phyloP scores from a whole-genome alignment of 306 rosid species.

The Acacia confusa region DNA sequence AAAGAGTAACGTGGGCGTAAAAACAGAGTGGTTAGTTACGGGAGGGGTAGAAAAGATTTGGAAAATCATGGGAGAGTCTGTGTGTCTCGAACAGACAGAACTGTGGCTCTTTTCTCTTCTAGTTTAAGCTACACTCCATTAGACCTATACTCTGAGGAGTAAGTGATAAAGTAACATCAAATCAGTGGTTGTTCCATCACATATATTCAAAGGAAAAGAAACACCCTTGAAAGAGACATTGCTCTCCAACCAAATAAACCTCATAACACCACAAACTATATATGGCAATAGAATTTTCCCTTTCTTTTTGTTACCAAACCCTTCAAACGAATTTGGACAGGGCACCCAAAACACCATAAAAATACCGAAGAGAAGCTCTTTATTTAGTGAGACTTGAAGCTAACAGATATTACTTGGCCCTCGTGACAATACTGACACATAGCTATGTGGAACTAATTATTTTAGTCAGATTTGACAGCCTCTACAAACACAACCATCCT shows the following conservation, averaged over 20 bases:
- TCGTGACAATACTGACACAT: not conserved
- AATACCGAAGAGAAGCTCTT: not conserved
- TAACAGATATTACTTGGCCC: constrained; percentile 14
- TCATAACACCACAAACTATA: not conserved
- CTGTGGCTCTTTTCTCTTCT: too few relatives aligned
- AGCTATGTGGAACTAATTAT: constrained; percentile 5
- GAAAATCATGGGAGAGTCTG: too few relatives aligned
- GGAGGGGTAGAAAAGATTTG: too few relatives aligned
- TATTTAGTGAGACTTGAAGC: constrained; percentile 11
- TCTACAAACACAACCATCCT: not conserved
- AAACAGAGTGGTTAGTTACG: too few relatives aligned
- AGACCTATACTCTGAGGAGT: too few relatives aligned
- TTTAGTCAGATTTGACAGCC: not conserved
- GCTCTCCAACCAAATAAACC: not conserved
- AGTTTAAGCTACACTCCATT: too few relatives aligned
- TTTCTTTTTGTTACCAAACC: not conserved
- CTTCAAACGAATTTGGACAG: not conserved
- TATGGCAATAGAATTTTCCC: not conserved
- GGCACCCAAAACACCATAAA: not conserved
- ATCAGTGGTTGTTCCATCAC: too few relatives aligned
- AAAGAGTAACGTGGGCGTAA: too few relatives aligned
- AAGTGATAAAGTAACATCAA: too few relatives aligned
- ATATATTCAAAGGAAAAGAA: not conserved
- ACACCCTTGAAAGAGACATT: not conserved
- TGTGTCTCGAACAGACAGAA: too few relatives aligned